These are phyloP conservation scores for Avicennia marina DNA, from an alignment of 257 asterid genomes.

Conservation along the genomic window DNA sequence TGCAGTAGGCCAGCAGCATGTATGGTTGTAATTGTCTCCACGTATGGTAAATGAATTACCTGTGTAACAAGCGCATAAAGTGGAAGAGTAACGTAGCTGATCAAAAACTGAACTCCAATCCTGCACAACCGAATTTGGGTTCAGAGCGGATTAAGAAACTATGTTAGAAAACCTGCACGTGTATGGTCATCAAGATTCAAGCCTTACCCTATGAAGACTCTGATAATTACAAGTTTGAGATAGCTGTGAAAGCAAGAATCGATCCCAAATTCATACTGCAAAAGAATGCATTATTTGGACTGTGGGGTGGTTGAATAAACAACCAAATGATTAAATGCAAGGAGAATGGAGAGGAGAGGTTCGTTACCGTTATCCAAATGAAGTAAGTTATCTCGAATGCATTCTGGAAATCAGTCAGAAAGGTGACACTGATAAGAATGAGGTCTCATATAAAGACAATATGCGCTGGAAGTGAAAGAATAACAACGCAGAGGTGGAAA, in stretches of 20 bases:
- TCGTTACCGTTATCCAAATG: conserved; percentile 64
- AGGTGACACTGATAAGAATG: conserved; percentile 7
- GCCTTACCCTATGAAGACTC: conserved; percentile 61
- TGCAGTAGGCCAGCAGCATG: too few relatives aligned
- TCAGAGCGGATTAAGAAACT: background rate
- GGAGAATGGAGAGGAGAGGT: background rate
- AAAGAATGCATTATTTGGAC: background rate
- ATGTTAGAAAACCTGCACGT: background rate
- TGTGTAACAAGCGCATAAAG: conserved; percentile 79
- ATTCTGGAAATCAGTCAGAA: conserved; percentile 41
- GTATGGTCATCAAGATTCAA: background rate
- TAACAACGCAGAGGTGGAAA: background rate
- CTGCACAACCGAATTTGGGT: conserved; percentile 24
- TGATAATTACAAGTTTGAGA: conserved; percentile 33
- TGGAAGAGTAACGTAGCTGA: conserved; percentile 87
- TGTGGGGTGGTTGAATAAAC: background rate
- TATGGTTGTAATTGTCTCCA: background rate
- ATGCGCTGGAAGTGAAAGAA: background rate
- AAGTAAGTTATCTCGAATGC: conserved; percentile 77
- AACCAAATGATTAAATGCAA: background rate
- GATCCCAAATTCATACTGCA: conserved; percentile 79
- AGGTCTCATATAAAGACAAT: background rate
- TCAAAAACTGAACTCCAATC: conserved; percentile 52
- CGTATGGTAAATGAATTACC: conserved; percentile 24
- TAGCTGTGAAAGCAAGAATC: conserved; percentile 63